Evolutionary conservation across 345 rosid genomes (phyloP).

Genomic region (Rhodamnia argentea): DNA sequence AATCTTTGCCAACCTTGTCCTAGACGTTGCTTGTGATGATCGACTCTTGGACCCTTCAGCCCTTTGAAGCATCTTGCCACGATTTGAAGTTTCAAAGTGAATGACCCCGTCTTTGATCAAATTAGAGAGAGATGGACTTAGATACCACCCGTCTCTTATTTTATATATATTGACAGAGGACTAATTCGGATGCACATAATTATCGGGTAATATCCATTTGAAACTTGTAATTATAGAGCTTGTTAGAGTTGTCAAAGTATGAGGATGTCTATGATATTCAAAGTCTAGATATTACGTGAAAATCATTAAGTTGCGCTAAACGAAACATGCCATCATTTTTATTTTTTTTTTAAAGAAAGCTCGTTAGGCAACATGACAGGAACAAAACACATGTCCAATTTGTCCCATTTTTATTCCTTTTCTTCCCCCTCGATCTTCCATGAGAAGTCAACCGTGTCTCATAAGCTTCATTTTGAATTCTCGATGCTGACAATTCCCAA

Average conservation of each 20-base stretch:
- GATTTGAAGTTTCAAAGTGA: no score
- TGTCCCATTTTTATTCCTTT: not conserved
- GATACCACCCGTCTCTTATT: no score
- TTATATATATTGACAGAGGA: not conserved
- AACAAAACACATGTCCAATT: not conserved
- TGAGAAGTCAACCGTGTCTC: not conserved
- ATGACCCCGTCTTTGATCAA: not conserved
- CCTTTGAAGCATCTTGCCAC: no score
- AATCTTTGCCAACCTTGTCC: no score
- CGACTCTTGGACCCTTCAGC: no score
- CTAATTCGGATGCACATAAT: rapidly evolving
- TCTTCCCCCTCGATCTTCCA: not conserved
- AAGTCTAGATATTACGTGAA: not conserved
- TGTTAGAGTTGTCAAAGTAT: not conserved
- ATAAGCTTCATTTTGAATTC: not conserved
- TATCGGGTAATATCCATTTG: rapidly evolving
- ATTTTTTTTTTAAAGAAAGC: not conserved
- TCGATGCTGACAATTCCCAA: not conserved
- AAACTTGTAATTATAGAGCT: not conserved
- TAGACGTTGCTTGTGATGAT: no score
- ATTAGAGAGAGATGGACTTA: not conserved
- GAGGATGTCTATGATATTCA: not conserved
- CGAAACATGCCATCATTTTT: no score
- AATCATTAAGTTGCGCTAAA: not conserved
- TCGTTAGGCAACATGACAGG: not conserved